Evolutionary conservation across 1,284 basidiomycete genomes (phyloP).

Genomic region (Quambalaria eucalypti): DNA sequence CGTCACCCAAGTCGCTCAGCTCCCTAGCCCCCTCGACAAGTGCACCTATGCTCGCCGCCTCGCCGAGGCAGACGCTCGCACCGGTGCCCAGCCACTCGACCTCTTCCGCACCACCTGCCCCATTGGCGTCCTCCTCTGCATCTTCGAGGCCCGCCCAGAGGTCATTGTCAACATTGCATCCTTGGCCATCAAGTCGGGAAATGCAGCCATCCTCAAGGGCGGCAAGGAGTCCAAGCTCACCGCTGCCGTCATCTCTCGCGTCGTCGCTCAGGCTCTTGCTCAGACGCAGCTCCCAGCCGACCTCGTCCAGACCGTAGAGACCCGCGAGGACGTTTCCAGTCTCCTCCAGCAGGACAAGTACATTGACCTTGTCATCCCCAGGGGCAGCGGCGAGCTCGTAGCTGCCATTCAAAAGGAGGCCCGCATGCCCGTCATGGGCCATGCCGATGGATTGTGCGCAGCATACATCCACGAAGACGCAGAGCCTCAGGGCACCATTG

Average conservation of each 20-base stretch:
- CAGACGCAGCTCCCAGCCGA: conserved; percentile 59
- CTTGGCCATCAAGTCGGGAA: conserved; percentile 90
- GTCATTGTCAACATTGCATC: conserved; percentile 96
- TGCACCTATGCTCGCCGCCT: conserved; percentile 80
- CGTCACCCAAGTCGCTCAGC: conserved; percentile 70
- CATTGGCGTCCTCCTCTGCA: conserved; percentile 89
- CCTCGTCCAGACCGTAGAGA: conserved; percentile 86
- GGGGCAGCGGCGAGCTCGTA: conserved; percentile 87
- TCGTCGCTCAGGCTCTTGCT: conserved; percentile 70
- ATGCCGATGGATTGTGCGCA: conserved; percentile 88
- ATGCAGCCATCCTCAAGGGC: conserved; percentile 46
- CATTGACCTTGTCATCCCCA: conserved; percentile 93
- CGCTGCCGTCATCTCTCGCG: conserved; percentile 17
- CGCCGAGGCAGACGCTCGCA: conserved; percentile 49
- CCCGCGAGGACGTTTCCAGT: conserved; percentile 79
- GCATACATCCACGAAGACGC: conserved; percentile 81
- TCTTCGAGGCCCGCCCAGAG: conserved; percentile 95
- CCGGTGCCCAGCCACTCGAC: conserved; percentile 55
- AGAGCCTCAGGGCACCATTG: conserved; percentile 64
- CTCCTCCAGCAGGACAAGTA: conserved; percentile 77
- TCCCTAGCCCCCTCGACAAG: conserved; percentile 77
- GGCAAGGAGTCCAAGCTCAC: conserved; percentile 36
- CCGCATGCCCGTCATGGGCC: conserved; percentile 94
- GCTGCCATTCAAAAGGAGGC: conserved; percentile 79
- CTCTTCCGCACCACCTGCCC: conserved; percentile 91